Evolutionary conservation across 2,329 filamentous ascomycete genomes (phyloP), one percentile per base, ranked within the genome.

Genomic region (Scedosporium minutisporum): DNA sequence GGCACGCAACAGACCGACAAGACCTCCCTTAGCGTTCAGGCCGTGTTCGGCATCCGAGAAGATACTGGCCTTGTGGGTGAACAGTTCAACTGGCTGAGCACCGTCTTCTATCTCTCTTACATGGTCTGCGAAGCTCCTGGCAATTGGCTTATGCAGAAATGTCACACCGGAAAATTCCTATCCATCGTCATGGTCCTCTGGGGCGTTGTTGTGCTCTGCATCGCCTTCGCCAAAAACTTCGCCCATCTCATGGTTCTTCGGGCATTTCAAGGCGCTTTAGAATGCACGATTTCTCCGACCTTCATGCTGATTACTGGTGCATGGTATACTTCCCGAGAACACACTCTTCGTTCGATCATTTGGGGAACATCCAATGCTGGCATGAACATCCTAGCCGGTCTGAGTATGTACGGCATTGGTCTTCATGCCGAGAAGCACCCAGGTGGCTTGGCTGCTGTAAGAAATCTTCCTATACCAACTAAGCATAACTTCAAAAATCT

Each of bases 281-380:
- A 33, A 9, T 33, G 29, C 29, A 33, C 29, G 5, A 33, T 33
- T 33, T 33, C 29, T 9, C 29, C 29, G 29, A 33, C 29, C 29
- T 33, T 7, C 6, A 33, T 33, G 29, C 29, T 33, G 6, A 33
- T 33, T 33, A 33, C 29, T 6, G 29, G 29, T 33, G 29, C 29
- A 33, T 33, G 29, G 29, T 33, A 62, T 65, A 33, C 29, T 33
- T 69, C 70, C 1, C 66, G 65, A 14, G 72, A 73, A 58, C 70
- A 74, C 53, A 68, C 70, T 3, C 58, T 70, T 0, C 67, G 71
- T 2, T 69, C 69, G n/a, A 55, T 72, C 27, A 68, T 73, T 21
- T 73, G 71, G 71, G 70, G 69, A 14, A 73, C 71, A 1, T 68
- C 71, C 0, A 72, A 73, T 44, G 68, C 68, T 1, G 71, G 71